Evolutionary conservation across 768 basidiomycete species (phyloP).

Genomic region (Panellus pusillus): DNA sequence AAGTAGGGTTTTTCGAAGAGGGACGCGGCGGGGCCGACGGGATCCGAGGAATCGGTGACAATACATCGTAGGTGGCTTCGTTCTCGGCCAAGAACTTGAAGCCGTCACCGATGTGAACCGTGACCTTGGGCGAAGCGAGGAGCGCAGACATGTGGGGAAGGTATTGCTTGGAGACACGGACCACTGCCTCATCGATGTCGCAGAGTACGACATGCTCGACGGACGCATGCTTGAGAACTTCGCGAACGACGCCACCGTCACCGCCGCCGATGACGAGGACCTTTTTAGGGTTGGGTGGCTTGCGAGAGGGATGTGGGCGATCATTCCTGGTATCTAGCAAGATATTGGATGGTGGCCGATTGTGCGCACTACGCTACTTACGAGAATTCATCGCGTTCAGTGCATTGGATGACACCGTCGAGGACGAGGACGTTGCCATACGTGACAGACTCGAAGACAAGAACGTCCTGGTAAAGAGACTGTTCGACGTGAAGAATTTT

Average conservation of each 20-base stretch:
- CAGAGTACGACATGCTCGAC: slow-evolving; percentile 93
- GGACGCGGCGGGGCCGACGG: slow-evolving; percentile 90
- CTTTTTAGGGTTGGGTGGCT: slow-evolving; percentile 95
- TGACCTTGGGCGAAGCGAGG: slow-evolving; percentile 77
- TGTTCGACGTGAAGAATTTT: slow-evolving; percentile 93
- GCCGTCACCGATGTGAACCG: slow-evolving; percentile 87
- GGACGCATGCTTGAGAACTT: slow-evolving; percentile 90
- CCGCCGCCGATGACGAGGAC: slow-evolving; percentile 98
- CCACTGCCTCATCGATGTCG: slow-evolving; percentile 98
- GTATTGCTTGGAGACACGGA: slow-evolving; percentile 89
- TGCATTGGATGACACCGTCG: slow-evolving; percentile 95
- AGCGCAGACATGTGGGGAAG: slow-evolving; percentile 93
- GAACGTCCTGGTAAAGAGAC: slow-evolving; percentile 93
- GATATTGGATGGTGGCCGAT: slow-evolving; percentile 4
- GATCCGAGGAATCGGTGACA: slow-evolving; percentile 98
- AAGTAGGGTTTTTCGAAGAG: slow-evolving; percentile 99
- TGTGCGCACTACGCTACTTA: slow-evolving; percentile 40
- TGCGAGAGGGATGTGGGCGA: slow-evolving; percentile 93
- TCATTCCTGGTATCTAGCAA: slow-evolving; percentile 97
- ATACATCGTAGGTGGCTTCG: slow-evolving; percentile 89
- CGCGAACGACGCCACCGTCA: slow-evolving; percentile 96
- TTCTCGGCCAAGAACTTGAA: slow-evolving; percentile 95
- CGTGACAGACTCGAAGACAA: slow-evolving; percentile 94
- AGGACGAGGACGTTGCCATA: slow-evolving; percentile 97
- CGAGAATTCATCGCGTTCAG: slow-evolving; percentile 99